Evolutionary conservation across 306 rosid species (phyloP).

Genomic region (Cicer judaicum): DNA sequence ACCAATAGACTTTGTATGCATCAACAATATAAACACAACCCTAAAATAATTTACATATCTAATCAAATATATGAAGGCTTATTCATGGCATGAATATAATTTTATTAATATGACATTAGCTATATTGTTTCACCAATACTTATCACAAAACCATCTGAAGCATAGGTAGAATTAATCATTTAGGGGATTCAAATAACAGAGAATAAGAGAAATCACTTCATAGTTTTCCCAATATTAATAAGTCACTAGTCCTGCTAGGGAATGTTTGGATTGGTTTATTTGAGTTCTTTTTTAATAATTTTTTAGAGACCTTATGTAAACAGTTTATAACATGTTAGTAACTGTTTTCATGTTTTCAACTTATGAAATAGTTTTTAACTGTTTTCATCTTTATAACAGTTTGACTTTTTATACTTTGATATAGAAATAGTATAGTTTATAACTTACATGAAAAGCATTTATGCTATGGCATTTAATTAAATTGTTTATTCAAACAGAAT

Average conservation of each 20-base stretch:
- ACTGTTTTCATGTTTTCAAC: too few relatives aligned
- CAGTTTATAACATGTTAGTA: too few relatives aligned
- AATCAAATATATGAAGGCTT: constrained; percentile 35
- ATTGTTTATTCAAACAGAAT: too few relatives aligned
- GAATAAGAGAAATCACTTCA: constrained; percentile 23
- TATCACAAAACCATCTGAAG: constrained; percentile 2
- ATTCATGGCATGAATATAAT: constrained; percentile 20
- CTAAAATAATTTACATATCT: constrained; percentile 50
- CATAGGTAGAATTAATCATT: background rate
- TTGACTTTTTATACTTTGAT: too few relatives aligned
- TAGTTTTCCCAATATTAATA: background rate
- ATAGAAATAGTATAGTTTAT: too few relatives aligned
- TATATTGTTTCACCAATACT: constrained; percentile 16
- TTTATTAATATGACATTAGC: background rate
- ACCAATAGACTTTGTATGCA: constrained; percentile 91
- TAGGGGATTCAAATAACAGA: constrained; percentile 28
- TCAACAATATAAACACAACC: constrained; percentile 83
- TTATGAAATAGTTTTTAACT: too few relatives aligned
- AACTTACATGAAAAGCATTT: too few relatives aligned
- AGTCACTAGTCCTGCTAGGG: background rate
- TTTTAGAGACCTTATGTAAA: too few relatives aligned
- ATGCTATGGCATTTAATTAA: too few relatives aligned
- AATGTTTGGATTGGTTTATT: too few relatives aligned
- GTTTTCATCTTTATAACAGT: too few relatives aligned
- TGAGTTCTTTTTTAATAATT: too few relatives aligned